Percentiles rank a stretch among this genome's conserved stretches.
Evolutionary conservation across 352 stramenopile species (phyloP).

Genomic region (Pythium monospermum): DNA sequence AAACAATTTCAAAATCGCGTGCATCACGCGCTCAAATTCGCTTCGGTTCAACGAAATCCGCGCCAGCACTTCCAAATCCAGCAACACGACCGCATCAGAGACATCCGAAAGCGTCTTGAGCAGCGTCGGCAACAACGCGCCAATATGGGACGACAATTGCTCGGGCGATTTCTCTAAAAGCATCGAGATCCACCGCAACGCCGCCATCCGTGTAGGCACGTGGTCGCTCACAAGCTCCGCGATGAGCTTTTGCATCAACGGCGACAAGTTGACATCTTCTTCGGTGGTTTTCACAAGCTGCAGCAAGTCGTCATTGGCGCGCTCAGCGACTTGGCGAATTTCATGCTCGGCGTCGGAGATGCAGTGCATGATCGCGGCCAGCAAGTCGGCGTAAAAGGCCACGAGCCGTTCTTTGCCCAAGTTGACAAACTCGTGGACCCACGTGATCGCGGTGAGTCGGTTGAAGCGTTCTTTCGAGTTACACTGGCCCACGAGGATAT

Average conservation of each 20-base stretch:
- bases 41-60: constrained; percentile 91
- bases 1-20: constrained; percentile 95
- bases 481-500: constrained; percentile 97
- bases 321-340: constrained; percentile 94
- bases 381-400: constrained; percentile 93
- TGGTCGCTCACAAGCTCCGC: constrained; percentile 93
- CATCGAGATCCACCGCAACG: constrained; percentile 97
- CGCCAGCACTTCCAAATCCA: constrained; percentile 95
- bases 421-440: constrained; percentile 98
- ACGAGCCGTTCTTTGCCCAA: constrained; percentile 93
- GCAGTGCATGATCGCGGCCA: constrained; percentile 97
- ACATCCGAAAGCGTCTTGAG: constrained; percentile 95
- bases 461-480: constrained; percentile 97
- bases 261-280: constrained; percentile 87
- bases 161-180: constrained; percentile 95
- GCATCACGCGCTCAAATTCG: constrained; percentile 92
- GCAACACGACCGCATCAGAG: constrained; percentile 95
- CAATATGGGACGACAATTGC: constrained; percentile 92
- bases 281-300: constrained; percentile 92
- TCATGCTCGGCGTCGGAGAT: constrained; percentile 97
- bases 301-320: constrained; percentile 96
- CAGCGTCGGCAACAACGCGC: constrained; percentile 92
- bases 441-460: constrained; percentile 96
- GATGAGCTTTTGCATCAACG: constrained; percentile 94
- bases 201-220: constrained; percentile 95